Conservation (phyloP, 768 basidiomycete species). For the Leucogyrophana mollusca region DNA sequence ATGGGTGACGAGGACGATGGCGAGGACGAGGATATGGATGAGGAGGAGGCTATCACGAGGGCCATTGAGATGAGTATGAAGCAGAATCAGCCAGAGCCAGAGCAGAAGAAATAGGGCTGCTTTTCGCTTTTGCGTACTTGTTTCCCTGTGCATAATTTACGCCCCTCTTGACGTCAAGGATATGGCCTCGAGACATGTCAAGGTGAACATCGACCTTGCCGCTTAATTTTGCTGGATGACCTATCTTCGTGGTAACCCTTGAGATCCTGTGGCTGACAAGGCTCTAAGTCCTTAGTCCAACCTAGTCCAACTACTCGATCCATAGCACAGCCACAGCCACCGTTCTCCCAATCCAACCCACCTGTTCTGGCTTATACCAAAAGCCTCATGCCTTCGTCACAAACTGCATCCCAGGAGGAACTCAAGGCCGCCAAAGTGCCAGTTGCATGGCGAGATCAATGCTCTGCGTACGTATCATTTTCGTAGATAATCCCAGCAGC, state of each 20-base stretch:
- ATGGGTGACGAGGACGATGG: conserved; percentile 51
- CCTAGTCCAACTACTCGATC: no score
- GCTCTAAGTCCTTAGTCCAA: no score
- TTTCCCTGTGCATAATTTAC: no score
- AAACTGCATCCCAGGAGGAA: conserved; percentile 81
- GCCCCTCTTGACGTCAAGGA: no score
- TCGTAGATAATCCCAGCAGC: not conserved
- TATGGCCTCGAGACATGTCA: no score
- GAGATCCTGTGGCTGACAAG: no score
- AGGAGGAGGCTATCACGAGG: conserved; percentile 86
- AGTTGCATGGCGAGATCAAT: conserved; percentile 83
- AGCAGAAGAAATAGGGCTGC: conserved; percentile 32
- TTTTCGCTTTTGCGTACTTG: no score
- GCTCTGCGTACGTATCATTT: conserved; percentile 73
- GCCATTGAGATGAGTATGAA: conserved; percentile 96
- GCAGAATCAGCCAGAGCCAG: conserved; percentile 45
- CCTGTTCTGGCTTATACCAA: not conserved
- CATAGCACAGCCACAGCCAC: conserved; percentile 19
- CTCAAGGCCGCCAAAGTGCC: conserved; percentile 76
- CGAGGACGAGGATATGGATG: conserved; percentile 68
- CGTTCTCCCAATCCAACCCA: not conserved
- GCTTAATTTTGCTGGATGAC: no score
- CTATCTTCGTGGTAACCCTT: no score
- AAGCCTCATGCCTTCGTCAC: conserved; percentile 61
- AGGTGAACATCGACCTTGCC: no score